phyloP scores from a whole-genome alignment of 208 protist species.

The Leishmania aethiopica region DNA sequence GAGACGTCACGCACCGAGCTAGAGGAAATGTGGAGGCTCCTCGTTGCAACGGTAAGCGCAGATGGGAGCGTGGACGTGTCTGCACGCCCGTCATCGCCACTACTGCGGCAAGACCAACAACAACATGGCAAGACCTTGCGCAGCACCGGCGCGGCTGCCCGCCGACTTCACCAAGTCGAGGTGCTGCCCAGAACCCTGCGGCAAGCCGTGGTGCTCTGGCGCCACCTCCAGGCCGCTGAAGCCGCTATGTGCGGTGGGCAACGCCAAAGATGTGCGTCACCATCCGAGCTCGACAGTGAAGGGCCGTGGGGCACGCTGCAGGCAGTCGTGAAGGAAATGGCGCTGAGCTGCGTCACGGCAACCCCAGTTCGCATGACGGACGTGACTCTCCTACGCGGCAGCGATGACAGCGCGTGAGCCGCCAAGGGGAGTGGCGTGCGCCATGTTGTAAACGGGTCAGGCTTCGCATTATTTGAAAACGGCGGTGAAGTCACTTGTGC shows the following conservation, averaged over 20 bases:
- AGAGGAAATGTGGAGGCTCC: slow-evolving; percentile 29
- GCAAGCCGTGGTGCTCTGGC: slow-evolving; percentile 39
- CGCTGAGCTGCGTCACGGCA: slow-evolving; percentile 29
- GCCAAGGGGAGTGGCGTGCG: not conserved
- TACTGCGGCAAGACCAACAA: not conserved
- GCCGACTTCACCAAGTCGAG: slow-evolving; percentile 24
- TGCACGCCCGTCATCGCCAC: not conserved
- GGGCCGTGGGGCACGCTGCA: slow-evolving; percentile 18
- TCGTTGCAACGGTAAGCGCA: slow-evolving; percentile 20
- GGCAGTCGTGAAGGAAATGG: slow-evolving; percentile 31
- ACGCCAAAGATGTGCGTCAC: not conserved
- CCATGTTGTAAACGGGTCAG: not conserved
- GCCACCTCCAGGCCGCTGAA: slow-evolving; percentile 23
- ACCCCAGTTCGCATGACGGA: slow-evolving; percentile 32
- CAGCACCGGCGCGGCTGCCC: not conserved
- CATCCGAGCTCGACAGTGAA: not conserved
- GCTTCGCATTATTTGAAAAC: not conserved
- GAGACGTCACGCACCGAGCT: slow-evolving; percentile 12
- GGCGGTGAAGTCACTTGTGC: not conserved
- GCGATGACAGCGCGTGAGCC: not conserved
- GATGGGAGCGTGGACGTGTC: slow-evolving; percentile 9
- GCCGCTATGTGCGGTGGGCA: not conserved
- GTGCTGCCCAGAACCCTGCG: slow-evolving; percentile 37
- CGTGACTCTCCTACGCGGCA: slow-evolving; percentile 21
- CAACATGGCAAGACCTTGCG: slow-evolving; percentile 1